These are phyloP conservation scores for Tetrapyrgos nigripes DNA, from an alignment of 1,284 basidiomycete genomes.

Conservation along the genomic window DNA sequence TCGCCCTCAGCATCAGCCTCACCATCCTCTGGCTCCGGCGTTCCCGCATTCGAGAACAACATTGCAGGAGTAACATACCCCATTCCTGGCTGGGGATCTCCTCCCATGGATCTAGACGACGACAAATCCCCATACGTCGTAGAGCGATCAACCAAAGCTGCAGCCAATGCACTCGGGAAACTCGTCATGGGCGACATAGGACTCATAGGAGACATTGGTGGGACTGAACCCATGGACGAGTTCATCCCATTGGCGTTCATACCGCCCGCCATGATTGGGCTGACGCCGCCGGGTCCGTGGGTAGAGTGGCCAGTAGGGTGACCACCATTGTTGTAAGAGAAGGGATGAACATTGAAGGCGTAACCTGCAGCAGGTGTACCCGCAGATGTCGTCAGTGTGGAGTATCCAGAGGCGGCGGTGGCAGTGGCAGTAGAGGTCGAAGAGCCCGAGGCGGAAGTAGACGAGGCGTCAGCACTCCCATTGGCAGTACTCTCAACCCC, in stretches of 20 bases:
- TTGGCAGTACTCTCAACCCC: background rate
- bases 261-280: background rate
- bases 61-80: constrained; percentile 71
- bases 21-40: constrained; percentile 27
- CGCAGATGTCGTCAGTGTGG: constrained; percentile 41
- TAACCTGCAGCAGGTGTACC: constrained; percentile 33
- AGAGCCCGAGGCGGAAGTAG: too few species aligned
- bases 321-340: too few species aligned
- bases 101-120: background rate
- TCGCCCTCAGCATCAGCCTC: constrained; percentile 17
- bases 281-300: too few species aligned
- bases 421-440: too few species aligned
- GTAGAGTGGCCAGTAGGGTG: too few species aligned
- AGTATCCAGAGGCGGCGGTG: too few species aligned
- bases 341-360: background rate
- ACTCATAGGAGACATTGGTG: background rate
- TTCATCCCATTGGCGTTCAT: too few species aligned
- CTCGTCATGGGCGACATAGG: constrained; percentile 1
- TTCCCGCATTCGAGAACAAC: constrained; percentile 48
- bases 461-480: too few species aligned
- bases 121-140: background rate
- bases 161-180: background rate
- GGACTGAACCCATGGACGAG: background rate
- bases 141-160: background rate
- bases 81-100: constrained; percentile 22